These are phyloP conservation scores for Blakeslea trispora DNA, from an alignment of 371 early-diverging fungal genomes.

Conservation along the genomic window DNA sequence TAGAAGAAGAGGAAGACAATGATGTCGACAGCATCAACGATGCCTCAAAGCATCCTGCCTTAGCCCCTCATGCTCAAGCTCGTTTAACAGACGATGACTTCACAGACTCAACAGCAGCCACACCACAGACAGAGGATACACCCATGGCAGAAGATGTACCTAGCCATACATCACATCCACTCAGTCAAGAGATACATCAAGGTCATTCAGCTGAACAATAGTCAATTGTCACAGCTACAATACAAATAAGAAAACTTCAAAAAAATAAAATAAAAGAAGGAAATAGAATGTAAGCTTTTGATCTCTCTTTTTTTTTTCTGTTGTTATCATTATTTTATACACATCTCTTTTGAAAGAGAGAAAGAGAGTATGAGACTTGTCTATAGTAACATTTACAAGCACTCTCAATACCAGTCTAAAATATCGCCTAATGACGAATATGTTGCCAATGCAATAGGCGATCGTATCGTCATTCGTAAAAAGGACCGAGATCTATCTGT, in stretches of 20 bases:
- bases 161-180: neutral
- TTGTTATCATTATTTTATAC: too few species aligned
- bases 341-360: too few species aligned
- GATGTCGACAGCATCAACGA: slow-evolving; percentile 38
- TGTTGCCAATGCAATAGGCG: slow-evolving; percentile 70
- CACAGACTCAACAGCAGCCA: slow-evolving; percentile 29
- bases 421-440: slow-evolving; percentile 71
- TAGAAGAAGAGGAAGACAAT: slow-evolving; percentile 35
- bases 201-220: neutral
- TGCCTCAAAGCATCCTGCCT: slow-evolving; percentile 46
- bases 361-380: slow-evolving; percentile 18
- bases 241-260: too few species aligned
- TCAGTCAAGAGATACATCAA: neutral
- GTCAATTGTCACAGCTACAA: too few species aligned
- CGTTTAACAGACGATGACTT: slow-evolving; percentile 35
- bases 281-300: too few species aligned
- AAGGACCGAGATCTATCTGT: slow-evolving; percentile 48
- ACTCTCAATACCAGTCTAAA: slow-evolving; percentile 50
- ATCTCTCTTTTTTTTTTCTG: too few species aligned
- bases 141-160: slow-evolving; percentile 18
- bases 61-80: slow-evolving; percentile 45
- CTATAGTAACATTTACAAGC: slow-evolving; percentile 66
- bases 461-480: slow-evolving; percentile 71
- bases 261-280: too few species aligned
- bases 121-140: slow-evolving; percentile 19